Evolutionary conservation across 768 basidiomycete genomes (phyloP).

Genomic region (Auriscalpium microsporum): DNA sequence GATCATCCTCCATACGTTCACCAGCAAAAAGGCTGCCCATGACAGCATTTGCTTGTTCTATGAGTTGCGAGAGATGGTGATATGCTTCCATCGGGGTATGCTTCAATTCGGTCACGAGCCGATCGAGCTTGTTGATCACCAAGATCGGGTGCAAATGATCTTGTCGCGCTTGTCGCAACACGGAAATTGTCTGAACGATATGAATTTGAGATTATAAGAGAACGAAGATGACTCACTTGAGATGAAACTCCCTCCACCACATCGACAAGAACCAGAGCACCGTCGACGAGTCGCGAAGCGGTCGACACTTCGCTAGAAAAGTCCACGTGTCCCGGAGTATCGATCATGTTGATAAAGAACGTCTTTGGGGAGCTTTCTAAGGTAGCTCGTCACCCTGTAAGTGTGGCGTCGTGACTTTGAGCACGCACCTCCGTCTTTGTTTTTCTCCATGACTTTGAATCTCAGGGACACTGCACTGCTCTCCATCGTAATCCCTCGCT

Average conservation of each 20-base stretch:
- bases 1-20: conserved; percentile 94
- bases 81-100: conserved; percentile 88
- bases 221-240: conserved; percentile 49
- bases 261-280: conserved; percentile 91
- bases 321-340: conserved; percentile 98
- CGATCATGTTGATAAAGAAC: conserved; percentile 91
- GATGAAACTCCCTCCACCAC: conserved; percentile 98
- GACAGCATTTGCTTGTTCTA: conserved; percentile 96
- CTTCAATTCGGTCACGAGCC: conserved; percentile 88
- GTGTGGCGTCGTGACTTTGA: conserved; percentile 1
- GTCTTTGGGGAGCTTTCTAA: conserved; percentile 53
- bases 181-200: conserved; percentile 73
- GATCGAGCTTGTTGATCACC: conserved; percentile 95
- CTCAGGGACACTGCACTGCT: conserved; percentile 87
- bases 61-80: conserved; percentile 84
- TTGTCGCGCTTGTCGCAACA: conserved; percentile 89
- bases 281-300: conserved; percentile 89
- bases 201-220: background rate
- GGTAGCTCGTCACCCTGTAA: conserved; percentile 26
- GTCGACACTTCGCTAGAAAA: conserved; percentile 97
- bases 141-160: conserved; percentile 85
- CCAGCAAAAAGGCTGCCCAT: conserved; percentile 96
- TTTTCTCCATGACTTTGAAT: conserved; percentile 69
- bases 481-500: conserved; percentile 98
- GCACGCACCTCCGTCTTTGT: conserved; percentile 46